A percentile compares a stretch with the other conserved stretches of the same genome.
Conservation (phyloP, 1,284 basidiomycete species). For the Austropuccinia psidii region DNA sequence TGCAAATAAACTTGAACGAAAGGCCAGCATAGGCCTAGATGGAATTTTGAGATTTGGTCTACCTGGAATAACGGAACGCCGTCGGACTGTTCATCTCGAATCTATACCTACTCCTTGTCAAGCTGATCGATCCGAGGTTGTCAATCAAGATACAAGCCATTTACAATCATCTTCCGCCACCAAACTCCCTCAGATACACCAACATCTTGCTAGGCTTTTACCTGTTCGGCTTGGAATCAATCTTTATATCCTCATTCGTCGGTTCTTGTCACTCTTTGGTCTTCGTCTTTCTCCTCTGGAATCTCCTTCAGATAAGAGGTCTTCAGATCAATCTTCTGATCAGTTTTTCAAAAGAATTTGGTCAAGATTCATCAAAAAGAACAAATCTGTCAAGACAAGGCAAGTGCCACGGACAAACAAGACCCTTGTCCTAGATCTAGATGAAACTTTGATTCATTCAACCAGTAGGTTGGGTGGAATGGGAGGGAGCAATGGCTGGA, state of each 20-base stretch:
- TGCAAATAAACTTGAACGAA: slow-evolving; percentile 29
- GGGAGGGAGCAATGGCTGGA: slow-evolving; percentile 39
- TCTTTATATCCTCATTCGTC: slow-evolving; percentile 24
- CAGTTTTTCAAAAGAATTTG: background rate
- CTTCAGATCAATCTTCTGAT: background rate
- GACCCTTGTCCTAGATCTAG: slow-evolving; percentile 88
- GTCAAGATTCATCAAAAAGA: background rate
- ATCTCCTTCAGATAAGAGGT: background rate
- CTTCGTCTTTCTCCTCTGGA: background rate
- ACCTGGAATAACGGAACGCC: slow-evolving; percentile 24
- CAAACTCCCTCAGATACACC: slow-evolving; percentile 3
- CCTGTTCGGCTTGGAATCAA: slow-evolving; percentile 22
- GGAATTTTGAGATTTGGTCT: slow-evolving; percentile 26
- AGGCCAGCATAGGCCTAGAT: slow-evolving; percentile 18
- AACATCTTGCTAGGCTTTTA: slow-evolving; percentile 23
- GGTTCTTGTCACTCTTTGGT: slow-evolving; percentile 25
- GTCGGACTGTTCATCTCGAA: slow-evolving; percentile 19
- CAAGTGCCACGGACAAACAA: slow-evolving; percentile 55
- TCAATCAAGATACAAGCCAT: background rate
- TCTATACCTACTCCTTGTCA: background rate
- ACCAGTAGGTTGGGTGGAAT: slow-evolving; percentile 57
- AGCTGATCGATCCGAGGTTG: slow-evolving; percentile 20
- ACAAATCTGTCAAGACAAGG: background rate
- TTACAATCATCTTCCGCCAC: background rate
- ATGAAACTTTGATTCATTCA: slow-evolving; percentile 96